Percentiles rank a stretch among this genome's conserved stretches.
Evolutionary conservation across 768 basidiomycete genomes (phyloP).

Genomic region (Amanita thiersii): DNA sequence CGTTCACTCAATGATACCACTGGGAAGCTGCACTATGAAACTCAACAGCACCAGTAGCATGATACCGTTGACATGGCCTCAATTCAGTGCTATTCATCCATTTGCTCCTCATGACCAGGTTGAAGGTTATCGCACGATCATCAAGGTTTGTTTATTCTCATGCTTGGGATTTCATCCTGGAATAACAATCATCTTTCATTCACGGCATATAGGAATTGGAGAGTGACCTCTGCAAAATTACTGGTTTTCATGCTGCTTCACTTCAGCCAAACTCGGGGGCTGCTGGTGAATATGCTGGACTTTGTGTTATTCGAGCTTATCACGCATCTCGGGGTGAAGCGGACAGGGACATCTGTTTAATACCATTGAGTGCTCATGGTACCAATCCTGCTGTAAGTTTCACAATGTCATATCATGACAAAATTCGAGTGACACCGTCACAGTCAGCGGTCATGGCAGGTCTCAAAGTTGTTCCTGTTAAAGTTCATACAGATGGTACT

Average conservation of each 20-base stretch:
- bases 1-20: conserved; percentile 92
- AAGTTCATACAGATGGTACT: conserved; percentile 79
- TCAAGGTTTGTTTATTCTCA: conserved; percentile 45
- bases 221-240: conserved; percentile 83
- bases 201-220: conserved; percentile 68
- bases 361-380: conserved; percentile 94
- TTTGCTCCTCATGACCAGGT: conserved; percentile 90
- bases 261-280: conserved; percentile 99
- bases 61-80: conserved; percentile 93
- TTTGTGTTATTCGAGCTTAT: conserved; percentile 90
- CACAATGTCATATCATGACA: neutral
- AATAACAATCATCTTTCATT: neutral
- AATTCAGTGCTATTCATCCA: conserved; percentile 86
- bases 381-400: conserved; percentile 90
- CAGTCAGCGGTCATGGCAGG: conserved; percentile 97
- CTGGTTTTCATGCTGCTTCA: conserved; percentile 93
- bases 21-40: conserved; percentile 97
- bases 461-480: conserved; percentile 93
- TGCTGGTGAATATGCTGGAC: conserved; percentile 95
- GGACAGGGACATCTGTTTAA: conserved; percentile 85
- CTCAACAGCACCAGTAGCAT: conserved; percentile 97
- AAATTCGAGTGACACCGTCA: conserved; percentile 12
- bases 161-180: neutral
- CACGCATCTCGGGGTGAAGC: conserved; percentile 83
- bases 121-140: conserved; percentile 74